These are phyloP conservation scores for Colletotrichum sp. DNA, from an alignment of 2,329 filamentous ascomycete species.

Conservation along the genomic window DNA sequence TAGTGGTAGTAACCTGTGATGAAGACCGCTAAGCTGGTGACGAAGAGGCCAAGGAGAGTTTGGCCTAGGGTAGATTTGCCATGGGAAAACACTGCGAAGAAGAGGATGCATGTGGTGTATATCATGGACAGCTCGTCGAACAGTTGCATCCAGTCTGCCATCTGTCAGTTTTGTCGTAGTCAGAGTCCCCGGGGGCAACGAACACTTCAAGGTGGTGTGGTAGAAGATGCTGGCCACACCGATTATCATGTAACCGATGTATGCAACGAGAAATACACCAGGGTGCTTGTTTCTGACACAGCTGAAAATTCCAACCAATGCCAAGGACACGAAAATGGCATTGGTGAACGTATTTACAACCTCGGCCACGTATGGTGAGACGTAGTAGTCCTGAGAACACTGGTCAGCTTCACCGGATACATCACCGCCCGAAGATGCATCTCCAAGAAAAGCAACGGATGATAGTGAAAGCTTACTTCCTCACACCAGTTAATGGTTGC, in stretches of 20 bases:
- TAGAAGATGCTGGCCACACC: neutral
- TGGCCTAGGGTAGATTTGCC: constrained; percentile 40
- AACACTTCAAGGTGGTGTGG: neutral
- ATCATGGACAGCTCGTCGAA: constrained; percentile 65
- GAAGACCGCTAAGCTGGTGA: neutral
- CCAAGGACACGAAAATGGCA: neutral
- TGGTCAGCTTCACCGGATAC: neutral
- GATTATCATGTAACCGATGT: neutral
- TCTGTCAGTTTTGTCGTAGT: neutral
- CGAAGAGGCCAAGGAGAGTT: neutral
- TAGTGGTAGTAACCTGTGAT: neutral
- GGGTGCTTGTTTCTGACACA: neutral
- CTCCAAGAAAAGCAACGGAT: neutral
- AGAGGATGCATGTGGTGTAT: constrained; percentile 61
- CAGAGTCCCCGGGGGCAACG: neutral
- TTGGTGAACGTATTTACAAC: neutral
- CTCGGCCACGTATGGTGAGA: neutral
- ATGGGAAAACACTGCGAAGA: constrained; percentile 75
- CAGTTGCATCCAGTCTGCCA: constrained; percentile 60
- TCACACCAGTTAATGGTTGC: neutral
- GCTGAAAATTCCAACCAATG: neutral
- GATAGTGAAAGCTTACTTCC: neutral
- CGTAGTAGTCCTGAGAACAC: neutral
- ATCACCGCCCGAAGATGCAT: neutral
- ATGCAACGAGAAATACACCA: neutral